phyloP scores from a whole-genome alignment of 495 filamentous ascomycete genomes.

The Hypoxylon cercidicola region DNA sequence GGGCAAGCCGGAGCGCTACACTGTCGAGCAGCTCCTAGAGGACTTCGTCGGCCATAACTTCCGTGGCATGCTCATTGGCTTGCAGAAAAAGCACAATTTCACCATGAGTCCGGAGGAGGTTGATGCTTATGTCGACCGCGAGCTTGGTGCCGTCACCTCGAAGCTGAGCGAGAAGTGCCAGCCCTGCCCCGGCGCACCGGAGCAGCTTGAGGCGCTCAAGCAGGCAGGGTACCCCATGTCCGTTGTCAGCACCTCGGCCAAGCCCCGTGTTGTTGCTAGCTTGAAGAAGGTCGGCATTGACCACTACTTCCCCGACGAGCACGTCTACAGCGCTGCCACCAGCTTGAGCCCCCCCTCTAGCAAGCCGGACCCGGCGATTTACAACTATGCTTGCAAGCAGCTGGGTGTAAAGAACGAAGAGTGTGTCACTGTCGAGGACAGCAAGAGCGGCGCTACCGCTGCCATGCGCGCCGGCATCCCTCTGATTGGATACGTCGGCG shows the following conservation, averaged over 20 bases:
- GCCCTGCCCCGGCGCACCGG: conserved; percentile 78
- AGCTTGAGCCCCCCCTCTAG: conserved; percentile 79
- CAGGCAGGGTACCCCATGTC: conserved; percentile 75
- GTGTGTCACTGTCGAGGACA: conserved; percentile 89
- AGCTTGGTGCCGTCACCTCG: conserved; percentile 84
- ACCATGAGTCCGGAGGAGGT: conserved; percentile 72
- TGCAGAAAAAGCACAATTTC: conserved; percentile 82
- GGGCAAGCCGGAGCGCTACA: conserved; percentile 76
- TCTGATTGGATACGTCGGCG: conserved; percentile 87
- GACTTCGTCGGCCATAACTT: conserved; percentile 98
- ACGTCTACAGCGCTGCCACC: conserved; percentile 86
- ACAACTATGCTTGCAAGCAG: conserved; percentile 80
- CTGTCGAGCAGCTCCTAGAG: conserved; percentile 77
- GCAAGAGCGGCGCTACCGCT: conserved; percentile 83
- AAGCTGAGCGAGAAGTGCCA: conserved; percentile 77
- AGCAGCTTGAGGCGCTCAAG: conserved; percentile 72
- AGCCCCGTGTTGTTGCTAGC: conserved; percentile 79
- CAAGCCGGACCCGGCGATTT: conserved; percentile 96
- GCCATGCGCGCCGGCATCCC: conserved; percentile 85
- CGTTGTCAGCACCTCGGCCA: conserved; percentile 83
- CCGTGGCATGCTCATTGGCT: conserved; percentile 80
- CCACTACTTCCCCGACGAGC: conserved; percentile 78
- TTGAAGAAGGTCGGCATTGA: conserved; percentile 84
- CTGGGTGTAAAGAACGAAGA: conserved; percentile 78
- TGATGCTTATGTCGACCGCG: conserved; percentile 77